Conservation (phyloP, 495 filamentous ascomycete genomes). For the Xylona heveae region DNA sequence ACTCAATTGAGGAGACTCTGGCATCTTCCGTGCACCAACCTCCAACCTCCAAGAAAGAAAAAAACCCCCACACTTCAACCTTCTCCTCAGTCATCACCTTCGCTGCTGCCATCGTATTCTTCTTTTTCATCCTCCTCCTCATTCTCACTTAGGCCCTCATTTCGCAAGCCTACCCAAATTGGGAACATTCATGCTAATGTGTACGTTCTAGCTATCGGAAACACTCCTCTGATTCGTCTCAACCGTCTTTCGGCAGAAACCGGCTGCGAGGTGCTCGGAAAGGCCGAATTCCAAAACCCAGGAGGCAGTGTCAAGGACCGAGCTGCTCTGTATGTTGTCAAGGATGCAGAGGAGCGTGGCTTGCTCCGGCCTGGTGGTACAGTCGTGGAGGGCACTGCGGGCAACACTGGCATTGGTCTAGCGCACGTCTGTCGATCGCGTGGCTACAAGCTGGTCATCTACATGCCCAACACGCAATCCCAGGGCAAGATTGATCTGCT, state of each 20-base stretch:
- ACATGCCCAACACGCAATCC: constrained; percentile 98
- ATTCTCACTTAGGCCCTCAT: too few relatives aligned
- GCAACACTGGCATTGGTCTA: constrained; percentile 94
- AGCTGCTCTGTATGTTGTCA: constrained; percentile 81
- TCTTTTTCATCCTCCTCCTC: too few relatives aligned
- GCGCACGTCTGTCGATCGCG: constrained; percentile 89
- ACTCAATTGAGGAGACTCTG: too few relatives aligned
- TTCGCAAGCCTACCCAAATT: too few relatives aligned
- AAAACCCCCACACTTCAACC: constrained; percentile 5
- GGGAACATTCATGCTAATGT: too few relatives aligned
- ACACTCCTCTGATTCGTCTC: constrained; percentile 82
- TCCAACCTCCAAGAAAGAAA: constrained; percentile 2
- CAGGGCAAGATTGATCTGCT: constrained; percentile 94
- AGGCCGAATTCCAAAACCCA: constrained; percentile 97
- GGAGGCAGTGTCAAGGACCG: constrained; percentile 94
- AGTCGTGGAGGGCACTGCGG: constrained; percentile 89
- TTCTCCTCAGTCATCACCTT: background rate
- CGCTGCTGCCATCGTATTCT: too few relatives aligned
- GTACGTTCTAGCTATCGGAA: constrained; percentile 58
- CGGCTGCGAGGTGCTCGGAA: constrained; percentile 85
- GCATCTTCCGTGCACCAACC: constrained; percentile 1
- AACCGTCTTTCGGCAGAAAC: constrained; percentile 78
- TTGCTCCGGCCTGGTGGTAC: constrained; percentile 70
- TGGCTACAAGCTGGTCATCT: constrained; percentile 90
- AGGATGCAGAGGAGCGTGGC: constrained; percentile 79